Conservation (phyloP, 768 basidiomycete genomes). For the Termitomyces sp. region DNA sequence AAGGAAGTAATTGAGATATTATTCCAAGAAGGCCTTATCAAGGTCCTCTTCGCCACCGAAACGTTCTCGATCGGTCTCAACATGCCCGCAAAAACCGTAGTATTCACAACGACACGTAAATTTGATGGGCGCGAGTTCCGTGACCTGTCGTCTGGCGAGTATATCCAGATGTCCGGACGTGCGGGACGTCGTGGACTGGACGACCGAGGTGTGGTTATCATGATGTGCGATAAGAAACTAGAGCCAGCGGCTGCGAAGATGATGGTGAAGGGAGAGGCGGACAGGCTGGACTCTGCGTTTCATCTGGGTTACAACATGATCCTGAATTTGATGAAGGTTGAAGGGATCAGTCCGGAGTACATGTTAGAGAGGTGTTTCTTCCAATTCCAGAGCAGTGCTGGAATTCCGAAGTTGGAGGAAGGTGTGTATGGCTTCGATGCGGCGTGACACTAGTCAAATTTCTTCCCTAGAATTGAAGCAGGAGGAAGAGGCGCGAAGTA, state of each 20-base stretch:
- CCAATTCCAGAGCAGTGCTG: slow-evolving; percentile 94
- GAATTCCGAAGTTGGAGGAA: slow-evolving; percentile 80
- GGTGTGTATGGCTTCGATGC: slow-evolving; percentile 42
- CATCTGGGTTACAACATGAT: slow-evolving; percentile 99
- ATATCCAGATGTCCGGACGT: slow-evolving; percentile 99
- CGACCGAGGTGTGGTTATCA: slow-evolving; percentile 97
- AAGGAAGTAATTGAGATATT: slow-evolving; percentile 99
- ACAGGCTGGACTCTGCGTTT: slow-evolving; percentile 95
- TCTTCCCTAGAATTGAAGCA: slow-evolving; percentile 59
- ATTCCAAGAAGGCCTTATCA: slow-evolving; percentile 97
- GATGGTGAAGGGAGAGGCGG: slow-evolving; percentile 98
- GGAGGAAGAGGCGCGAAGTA: slow-evolving; percentile 62
- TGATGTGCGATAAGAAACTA: slow-evolving; percentile 99
- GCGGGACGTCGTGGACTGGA: slow-evolving; percentile 96
- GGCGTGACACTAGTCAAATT: background rate
- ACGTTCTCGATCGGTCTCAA: slow-evolving; percentile 98
- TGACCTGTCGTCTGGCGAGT: slow-evolving; percentile 91
- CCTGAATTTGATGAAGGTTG: slow-evolving; percentile 96
- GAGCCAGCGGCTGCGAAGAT: slow-evolving; percentile 88
- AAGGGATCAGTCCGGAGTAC: slow-evolving; percentile 95
- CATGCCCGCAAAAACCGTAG: slow-evolving; percentile 99
- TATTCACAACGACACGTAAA: slow-evolving; percentile 93
- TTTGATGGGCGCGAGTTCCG: slow-evolving; percentile 96
- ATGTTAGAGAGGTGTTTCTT: slow-evolving; percentile 98
- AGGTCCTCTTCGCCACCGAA: slow-evolving; percentile 97